These are phyloP conservation scores for Geranium rotundifolium DNA, from an alignment of 345 rosid genomes.

Conservation along the genomic window DNA sequence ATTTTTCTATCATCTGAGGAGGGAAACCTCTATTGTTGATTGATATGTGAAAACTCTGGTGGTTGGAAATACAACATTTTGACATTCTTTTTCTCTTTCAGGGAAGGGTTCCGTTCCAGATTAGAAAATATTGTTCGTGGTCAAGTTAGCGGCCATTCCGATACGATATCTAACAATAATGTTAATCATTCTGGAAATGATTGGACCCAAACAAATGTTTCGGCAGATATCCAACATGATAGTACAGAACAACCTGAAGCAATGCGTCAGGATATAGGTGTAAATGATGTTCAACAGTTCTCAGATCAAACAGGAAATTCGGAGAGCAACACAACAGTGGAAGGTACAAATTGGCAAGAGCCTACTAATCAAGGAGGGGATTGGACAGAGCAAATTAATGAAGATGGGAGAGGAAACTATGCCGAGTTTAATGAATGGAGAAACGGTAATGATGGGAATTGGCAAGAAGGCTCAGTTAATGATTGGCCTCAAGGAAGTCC, in stretches of 20 bases:
- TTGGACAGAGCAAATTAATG: conserved; percentile 34
- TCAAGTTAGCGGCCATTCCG: conserved; percentile 50
- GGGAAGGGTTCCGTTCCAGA: conserved; percentile 86
- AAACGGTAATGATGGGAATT: conserved; percentile 30
- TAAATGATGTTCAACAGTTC: conserved; percentile 15
- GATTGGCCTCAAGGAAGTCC: conserved; percentile 44
- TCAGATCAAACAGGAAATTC: conserved; percentile 27
- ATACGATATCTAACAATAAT: conserved; percentile 27
- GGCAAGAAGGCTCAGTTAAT: conserved; percentile 41
- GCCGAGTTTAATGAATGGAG: conserved; percentile 39
- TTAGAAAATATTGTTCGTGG: conserved; percentile 59
- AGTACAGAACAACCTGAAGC: conserved; percentile 32
- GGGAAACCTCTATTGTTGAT: too few species aligned
- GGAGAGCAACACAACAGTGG: conserved; percentile 28
- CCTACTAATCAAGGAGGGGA: conserved; percentile 29
- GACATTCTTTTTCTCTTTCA: conserved; percentile 17
- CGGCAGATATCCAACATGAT: conserved; percentile 32
- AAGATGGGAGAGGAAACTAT: conserved; percentile 35
- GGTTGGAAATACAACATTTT: too few species aligned
- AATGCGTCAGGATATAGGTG: conserved; percentile 30
- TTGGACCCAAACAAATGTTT: conserved; percentile 19
- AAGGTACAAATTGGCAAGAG: conserved; percentile 42
- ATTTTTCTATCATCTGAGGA: too few species aligned
- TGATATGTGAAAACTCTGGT: too few species aligned
- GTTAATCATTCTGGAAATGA: conserved; percentile 32